These are phyloP conservation scores for Halophytophthora polymorphica DNA, from an alignment of 352 stramenopile species.

Conservation along the genomic window DNA sequence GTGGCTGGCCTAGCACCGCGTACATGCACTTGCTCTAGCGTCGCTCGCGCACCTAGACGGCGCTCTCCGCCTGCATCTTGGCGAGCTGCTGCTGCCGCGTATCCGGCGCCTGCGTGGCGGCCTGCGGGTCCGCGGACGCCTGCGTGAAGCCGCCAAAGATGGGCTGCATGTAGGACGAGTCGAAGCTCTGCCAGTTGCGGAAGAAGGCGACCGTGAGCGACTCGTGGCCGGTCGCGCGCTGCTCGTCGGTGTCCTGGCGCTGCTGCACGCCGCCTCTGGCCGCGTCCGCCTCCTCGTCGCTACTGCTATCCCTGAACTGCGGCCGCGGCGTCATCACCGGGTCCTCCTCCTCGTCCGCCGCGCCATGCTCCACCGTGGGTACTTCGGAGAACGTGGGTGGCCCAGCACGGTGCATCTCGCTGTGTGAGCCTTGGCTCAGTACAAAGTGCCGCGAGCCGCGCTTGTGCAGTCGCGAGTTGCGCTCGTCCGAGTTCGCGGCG, in stretches of 20 bases:
- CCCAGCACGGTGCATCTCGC: constrained; percentile 18
- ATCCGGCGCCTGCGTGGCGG: constrained; percentile 19
- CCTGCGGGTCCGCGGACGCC: constrained; percentile 8
- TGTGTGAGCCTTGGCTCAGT: constrained; percentile 22
- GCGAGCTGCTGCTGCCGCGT: constrained; percentile 24
- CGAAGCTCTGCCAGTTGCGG: constrained; percentile 76
- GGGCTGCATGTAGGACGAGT: constrained; percentile 76
- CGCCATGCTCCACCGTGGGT: constrained; percentile 17
- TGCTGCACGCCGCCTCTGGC: constrained; percentile 2
- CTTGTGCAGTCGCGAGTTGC: constrained; percentile 19
- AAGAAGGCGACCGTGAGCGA: constrained; percentile 65
- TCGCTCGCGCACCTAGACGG: constrained; percentile 29
- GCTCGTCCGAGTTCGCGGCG: constrained; percentile 28
- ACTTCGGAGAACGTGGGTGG: constrained; percentile 28
- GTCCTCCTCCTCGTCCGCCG: constrained; percentile 26
- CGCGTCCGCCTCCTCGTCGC: constrained; percentile 43
- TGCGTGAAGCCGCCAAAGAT: constrained; percentile 70
- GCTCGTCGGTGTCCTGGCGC: constrained; percentile 2
- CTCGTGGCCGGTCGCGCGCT: constrained; percentile 32
- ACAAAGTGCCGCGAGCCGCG: constrained; percentile 56
- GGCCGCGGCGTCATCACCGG: constrained; percentile 60
- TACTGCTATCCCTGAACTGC: constrained; percentile 63
- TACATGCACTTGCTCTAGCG: neutral
- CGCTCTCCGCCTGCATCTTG: constrained; percentile 37
- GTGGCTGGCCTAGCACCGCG: too few species aligned